These are phyloP conservation scores for Camellia granthamiana DNA, from an alignment of 148 eudicot species.

Conservation along the genomic window DNA sequence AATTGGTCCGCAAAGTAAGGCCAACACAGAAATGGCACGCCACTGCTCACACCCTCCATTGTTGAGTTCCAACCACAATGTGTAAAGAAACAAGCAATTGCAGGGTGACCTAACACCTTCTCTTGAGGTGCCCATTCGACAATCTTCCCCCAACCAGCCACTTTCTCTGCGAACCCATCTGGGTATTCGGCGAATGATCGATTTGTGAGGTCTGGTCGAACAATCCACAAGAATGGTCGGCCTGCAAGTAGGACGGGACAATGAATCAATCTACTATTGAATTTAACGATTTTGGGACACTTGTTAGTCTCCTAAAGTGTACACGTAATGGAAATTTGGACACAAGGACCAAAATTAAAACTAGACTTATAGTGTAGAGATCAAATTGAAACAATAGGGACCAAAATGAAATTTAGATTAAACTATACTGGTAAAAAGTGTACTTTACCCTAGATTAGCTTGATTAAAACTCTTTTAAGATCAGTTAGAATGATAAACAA, in stretches of 20 bases:
- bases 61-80: constrained; percentile 20
- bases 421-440: too few relatives aligned
- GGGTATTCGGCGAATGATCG: background rate
- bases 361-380: too few relatives aligned
- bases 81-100: constrained; percentile 10
- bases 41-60: constrained; percentile 1
- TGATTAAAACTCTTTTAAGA: too few relatives aligned
- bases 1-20: constrained; percentile 14
- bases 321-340: too few relatives aligned
- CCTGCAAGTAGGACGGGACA: background rate
- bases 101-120: constrained; percentile 9
- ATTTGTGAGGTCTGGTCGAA: constrained; percentile 4
- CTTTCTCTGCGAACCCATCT: constrained; percentile 13
- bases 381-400: too few relatives aligned
- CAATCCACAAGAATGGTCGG: constrained; percentile 25
- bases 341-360: too few relatives aligned
- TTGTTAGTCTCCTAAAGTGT: too few relatives aligned
- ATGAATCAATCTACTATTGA: too few relatives aligned
- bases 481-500: too few relatives aligned
- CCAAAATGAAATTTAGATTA: too few relatives aligned
- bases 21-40: constrained; percentile 16
- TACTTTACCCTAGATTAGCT: too few relatives aligned
- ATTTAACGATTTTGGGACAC: too few relatives aligned
- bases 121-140: constrained; percentile 19
- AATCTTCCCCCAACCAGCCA: constrained; percentile 12